Evolutionary conservation across 768 basidiomycete genomes (phyloP).

Genomic region (Podaxis sp.): DNA sequence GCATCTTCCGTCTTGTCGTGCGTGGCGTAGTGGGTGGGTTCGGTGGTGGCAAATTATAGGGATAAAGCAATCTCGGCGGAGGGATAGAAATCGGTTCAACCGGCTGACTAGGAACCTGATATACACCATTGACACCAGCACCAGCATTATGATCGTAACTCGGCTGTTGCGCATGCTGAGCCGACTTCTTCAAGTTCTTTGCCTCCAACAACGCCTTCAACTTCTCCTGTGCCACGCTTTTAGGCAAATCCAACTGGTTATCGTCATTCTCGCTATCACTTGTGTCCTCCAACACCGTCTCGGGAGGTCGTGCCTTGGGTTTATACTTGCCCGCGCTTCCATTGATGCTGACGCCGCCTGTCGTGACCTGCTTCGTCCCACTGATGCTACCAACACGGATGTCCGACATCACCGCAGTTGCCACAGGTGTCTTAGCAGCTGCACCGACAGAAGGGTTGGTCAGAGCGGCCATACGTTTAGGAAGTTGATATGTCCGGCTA

Average conservation of each 20-base stretch:
- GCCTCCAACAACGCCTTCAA: conserved; percentile 53
- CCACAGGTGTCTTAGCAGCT: conserved; percentile 12
- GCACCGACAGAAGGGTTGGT: background rate
- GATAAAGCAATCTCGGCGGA: conserved; percentile 41
- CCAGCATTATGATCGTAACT: conserved; percentile 17
- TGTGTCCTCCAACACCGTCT: conserved; percentile 61
- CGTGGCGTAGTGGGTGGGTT: conserved; percentile 76
- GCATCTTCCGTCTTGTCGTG: conserved; percentile 82
- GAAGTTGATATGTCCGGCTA: conserved; percentile 10
- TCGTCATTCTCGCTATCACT: conserved; percentile 48
- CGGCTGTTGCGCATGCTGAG: conserved; percentile 18
- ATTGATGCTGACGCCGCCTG: background rate
- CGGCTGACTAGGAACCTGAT: conserved; percentile 18
- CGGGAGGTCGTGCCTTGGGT: conserved; percentile 64
- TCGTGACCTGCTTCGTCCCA: conserved; percentile 9
- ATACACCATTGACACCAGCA: conserved; percentile 13
- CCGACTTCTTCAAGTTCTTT: conserved; percentile 37
- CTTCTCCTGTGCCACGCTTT: conserved; percentile 69
- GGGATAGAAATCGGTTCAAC: conserved; percentile 51
- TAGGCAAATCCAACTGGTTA: conserved; percentile 52
- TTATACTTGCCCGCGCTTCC: conserved; percentile 38
- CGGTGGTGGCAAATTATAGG: conserved; percentile 72
- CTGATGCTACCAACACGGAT: conserved; percentile 13
- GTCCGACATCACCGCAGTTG: conserved; percentile 12
- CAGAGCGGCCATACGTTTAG: conserved; percentile 7